These are phyloP conservation scores for Entomortierella chlamydospora DNA, from an alignment of 192 early-diverging fungal genomes.

Conservation along the genomic window DNA sequence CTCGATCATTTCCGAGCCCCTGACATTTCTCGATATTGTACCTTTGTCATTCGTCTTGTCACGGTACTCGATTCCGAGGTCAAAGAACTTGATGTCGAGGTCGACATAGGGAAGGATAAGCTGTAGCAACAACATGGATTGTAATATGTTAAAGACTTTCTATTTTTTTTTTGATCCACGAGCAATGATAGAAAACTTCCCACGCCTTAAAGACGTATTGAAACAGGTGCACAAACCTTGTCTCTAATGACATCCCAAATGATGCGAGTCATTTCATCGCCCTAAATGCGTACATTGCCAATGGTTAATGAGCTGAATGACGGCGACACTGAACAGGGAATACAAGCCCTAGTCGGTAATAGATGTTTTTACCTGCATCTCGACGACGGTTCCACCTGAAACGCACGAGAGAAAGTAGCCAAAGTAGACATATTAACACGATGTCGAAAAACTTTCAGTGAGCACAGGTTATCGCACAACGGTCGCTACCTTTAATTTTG, in stretches of 20 bases:
- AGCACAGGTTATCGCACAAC: no score
- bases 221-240: constrained; percentile 57
- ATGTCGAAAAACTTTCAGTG: no score
- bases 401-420: no score
- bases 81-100: constrained; percentile 96
- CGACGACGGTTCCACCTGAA: constrained; percentile 49
- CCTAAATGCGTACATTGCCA: constrained; percentile 78
- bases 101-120: constrained; percentile 89
- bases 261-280: constrained; percentile 99
- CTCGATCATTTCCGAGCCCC: background rate
- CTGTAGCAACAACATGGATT: constrained; percentile 33
- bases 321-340: background rate
- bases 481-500: constrained; percentile 23
- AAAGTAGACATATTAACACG: no score
- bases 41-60: constrained; percentile 65
- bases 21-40: background rate
- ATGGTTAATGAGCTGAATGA: constrained; percentile 53
- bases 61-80: constrained; percentile 92
- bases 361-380: constrained; percentile 34
- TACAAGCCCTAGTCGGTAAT: background rate
- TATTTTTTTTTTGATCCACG: no score
- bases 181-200: no score
- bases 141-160: background rate
- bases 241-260: constrained; percentile 97
- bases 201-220: background rate